Evolutionary conservation across 352 stramenopile species (phyloP).

Genomic region (Pythium aphanidermatum): DNA sequence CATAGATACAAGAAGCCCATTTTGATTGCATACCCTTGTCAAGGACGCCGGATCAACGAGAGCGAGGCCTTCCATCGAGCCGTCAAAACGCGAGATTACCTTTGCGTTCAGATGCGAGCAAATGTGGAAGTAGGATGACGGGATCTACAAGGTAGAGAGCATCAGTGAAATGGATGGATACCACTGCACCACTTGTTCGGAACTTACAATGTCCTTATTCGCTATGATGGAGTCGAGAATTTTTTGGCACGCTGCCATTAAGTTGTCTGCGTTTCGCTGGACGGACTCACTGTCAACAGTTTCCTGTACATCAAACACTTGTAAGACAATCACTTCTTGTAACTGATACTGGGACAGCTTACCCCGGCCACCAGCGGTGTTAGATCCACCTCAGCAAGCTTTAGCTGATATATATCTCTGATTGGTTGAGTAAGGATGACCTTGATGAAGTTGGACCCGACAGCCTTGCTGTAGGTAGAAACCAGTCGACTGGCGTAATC

Average conservation of each 20-base stretch:
- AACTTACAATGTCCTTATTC: constrained; percentile 43
- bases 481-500: constrained; percentile 37
- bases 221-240: constrained; percentile 78
- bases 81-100: constrained; percentile 35
- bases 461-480: constrained; percentile 36
- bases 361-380: constrained; percentile 57
- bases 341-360: neutral
- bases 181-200: no score
- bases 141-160: constrained; percentile 18
- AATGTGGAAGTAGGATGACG: constrained; percentile 35
- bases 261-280: constrained; percentile 56
- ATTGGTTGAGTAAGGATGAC: constrained; percentile 26
- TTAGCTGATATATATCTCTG: constrained; percentile 28
- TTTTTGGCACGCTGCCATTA: constrained; percentile 78
- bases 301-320: constrained; percentile 4
- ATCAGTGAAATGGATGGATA: constrained; percentile 4
- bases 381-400: constrained; percentile 62
- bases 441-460: constrained; percentile 33
- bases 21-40: constrained; percentile 18
- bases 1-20: neutral
- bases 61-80: constrained; percentile 26
- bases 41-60: constrained; percentile 23
- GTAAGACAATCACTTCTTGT: neutral
- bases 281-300: constrained; percentile 2
- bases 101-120: constrained; percentile 37